Evolutionary conservation across 371 early-diverging fungal genomes (phyloP).

Genomic region (Mucor circinelloides): DNA sequence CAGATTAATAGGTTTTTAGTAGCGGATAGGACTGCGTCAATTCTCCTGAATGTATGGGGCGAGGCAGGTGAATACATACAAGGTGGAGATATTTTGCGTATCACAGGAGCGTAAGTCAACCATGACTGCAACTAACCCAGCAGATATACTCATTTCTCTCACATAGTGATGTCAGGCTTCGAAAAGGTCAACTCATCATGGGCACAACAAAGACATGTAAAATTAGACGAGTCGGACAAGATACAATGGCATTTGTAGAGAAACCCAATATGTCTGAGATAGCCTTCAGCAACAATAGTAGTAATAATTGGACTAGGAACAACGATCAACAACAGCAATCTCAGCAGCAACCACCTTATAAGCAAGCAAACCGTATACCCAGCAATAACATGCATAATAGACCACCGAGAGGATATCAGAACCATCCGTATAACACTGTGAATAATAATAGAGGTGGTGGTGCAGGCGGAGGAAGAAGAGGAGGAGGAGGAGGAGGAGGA

Average conservation of each 20-base stretch:
- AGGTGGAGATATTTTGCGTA: conserved; percentile 58
- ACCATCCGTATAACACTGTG: background rate
- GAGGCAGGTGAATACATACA: conserved; percentile 42
- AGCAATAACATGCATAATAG: conserved; percentile 1
- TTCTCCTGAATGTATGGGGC: conserved; percentile 57
- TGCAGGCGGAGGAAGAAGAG: background rate
- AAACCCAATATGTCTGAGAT: conserved; percentile 42
- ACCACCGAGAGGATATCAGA: background rate
- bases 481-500: background rate
- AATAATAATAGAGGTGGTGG: background rate
- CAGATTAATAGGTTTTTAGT: conserved; percentile 53
- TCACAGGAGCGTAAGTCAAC: conserved; percentile 52
- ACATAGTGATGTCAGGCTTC: conserved; percentile 22
- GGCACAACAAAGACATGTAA: conserved; percentile 19
- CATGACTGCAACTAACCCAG: background rate
- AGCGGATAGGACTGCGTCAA: conserved; percentile 58
- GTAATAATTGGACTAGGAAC: conserved; percentile 6
- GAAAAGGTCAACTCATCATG: conserved; percentile 27
- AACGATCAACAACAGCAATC: background rate
- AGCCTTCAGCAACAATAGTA: conserved; percentile 2
- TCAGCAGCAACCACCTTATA: background rate
- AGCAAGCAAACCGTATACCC: background rate
- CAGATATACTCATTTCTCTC: background rate
- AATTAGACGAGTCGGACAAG: conserved; percentile 41
- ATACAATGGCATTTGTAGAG: conserved; percentile 39